Evolutionary conservation across 106 monocot species (phyloP), one percentile per base, ranked within the genome.

Genomic region (Vanilla planifolia): DNA sequence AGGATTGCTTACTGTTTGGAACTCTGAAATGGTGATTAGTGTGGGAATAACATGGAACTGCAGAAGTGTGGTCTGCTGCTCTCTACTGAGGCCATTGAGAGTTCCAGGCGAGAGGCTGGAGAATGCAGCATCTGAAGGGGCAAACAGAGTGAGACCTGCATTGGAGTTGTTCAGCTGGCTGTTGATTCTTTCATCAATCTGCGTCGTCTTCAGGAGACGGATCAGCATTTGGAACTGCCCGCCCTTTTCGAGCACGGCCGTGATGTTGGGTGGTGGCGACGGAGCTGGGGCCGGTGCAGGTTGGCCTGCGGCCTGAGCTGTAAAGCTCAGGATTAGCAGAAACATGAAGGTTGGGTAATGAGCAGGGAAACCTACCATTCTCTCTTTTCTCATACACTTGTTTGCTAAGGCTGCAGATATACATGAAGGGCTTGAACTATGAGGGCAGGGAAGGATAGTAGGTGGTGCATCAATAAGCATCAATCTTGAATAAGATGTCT

Each of bases 91-190:
- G 39, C 19, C 0, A 70, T 85, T 78, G 48, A 85, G 78, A 0
- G 78, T 78, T n/a, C 85, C 85, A 2, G 81, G 19, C 43, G 65
- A 59, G 55, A 89, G 79, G 41, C 41, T 79, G 69, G 28, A 55
- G 85, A 89, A 89, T 53, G 89, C 89, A 63, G 72, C 76, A 67
- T 89, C 89, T 11, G 89, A 81, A 2, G 89, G 89, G 41, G 89
- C 89, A 63, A 89, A 68, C 47, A 89, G 21, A 51, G 89, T 89
- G 45, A 81, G 11, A 11, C 85, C 81, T 21, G 58, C 58, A 43
- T 43, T 45, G 16, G 77, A 75, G 70, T 79, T 70, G 70, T 85
- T 80, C 50, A 89, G 57, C 81, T 85, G 89, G 60, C 58, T 70
- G 39, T 70, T 16, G 60, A 85, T 70, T 75, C 81, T 81, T 26